Evolutionary conservation across 208 protist species (phyloP), one percentile per base, ranked within the genome.

Genomic region (Porcisia deanei): DNA sequence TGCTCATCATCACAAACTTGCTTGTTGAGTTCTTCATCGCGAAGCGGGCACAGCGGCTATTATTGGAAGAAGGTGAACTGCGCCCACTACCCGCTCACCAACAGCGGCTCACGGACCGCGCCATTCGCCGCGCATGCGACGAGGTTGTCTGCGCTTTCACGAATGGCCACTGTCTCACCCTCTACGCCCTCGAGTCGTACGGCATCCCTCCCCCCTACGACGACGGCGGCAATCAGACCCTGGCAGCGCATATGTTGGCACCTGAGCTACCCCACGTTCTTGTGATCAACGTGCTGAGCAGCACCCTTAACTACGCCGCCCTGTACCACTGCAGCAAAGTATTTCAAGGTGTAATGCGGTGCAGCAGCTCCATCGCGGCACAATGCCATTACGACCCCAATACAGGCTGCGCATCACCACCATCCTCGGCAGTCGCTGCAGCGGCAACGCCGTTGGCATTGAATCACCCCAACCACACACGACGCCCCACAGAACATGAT

Each of bases 91-190:
- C 16, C 6, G 34, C 47, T 22, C 65, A 82, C 30, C 63, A 79
- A 16, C 16, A 70, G 14, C 61, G 60, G 39, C 60, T 64, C 52
- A 77, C 85, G 47, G 69, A 77, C 10, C 72, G 63, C 3, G 76
- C 89, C 22, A 83, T 95, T 16, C 83, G 82, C 5, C 65, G 73
- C 18, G 88, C 86, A 0, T 92, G 91, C 69, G 81, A 91, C 77
- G 91, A 95, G 59, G 55, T 95, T 0, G 86, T 95, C 12, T 75
- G 74, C 18, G 76, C 82, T 65, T 77, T 93, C 55, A 95, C 81
- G 18, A 74, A 59, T 43, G 82, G 75, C 3, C 75, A 61, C n/a
- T 83, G 85, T 18, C 63, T 73, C 30, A 83, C 84, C 53, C 54
- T 92, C 41, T 72, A 83, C 25, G 80, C 79, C 1, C 47, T 89